Evolutionary conservation across 2,329 filamentous ascomycete species (phyloP).

Genomic region (Alternaria sp.): DNA sequence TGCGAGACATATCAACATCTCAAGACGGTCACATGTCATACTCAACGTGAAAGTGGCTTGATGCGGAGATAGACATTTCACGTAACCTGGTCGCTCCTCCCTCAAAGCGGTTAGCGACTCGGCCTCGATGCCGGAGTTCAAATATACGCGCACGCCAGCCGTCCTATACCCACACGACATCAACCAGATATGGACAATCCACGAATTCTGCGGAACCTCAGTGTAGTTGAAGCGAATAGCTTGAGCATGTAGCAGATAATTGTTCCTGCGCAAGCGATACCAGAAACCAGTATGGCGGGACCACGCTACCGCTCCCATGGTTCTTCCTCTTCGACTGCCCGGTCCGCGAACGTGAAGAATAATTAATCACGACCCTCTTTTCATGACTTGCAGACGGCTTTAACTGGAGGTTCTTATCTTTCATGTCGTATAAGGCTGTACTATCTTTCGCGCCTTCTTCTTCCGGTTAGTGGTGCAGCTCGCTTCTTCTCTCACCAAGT

Average conservation of each 20-base stretch:
- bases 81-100: neutral
- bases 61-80: neutral
- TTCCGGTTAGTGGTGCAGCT: neutral
- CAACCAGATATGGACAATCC: neutral
- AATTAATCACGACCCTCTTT: neutral
- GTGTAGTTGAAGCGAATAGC: neutral
- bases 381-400: neutral
- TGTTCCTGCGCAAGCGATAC: constrained; percentile 1
- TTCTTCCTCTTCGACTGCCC: neutral
- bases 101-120: neutral
- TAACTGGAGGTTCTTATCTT: neutral
- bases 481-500: neutral
- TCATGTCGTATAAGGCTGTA: neutral
- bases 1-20: neutral
- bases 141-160: neutral
- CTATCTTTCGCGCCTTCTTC: constrained; percentile 2
- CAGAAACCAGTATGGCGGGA: neutral
- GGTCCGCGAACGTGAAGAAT: neutral
- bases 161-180: neutral
- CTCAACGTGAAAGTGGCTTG: neutral
- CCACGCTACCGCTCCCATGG: neutral
- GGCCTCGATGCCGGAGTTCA: neutral
- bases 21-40: neutral
- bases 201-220: neutral
- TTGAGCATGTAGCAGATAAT: neutral